Evolutionary conservation across 2,329 filamentous ascomycete genomes (phyloP).

Genomic region (Lachnellula arida): DNA sequence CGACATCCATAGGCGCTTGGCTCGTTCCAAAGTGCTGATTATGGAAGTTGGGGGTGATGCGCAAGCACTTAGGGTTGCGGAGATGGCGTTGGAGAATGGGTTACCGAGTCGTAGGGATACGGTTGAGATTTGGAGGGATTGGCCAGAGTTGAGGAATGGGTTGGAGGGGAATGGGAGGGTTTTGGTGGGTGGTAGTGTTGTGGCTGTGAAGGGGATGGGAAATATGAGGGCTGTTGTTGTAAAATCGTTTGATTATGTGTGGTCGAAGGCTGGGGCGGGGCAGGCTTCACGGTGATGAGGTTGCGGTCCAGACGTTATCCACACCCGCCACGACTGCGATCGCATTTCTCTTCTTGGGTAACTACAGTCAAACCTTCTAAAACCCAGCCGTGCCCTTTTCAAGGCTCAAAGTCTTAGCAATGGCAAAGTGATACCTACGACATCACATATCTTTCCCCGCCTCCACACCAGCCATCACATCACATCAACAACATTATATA

Average conservation of each 20-base stretch:
- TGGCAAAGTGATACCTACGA: no score
- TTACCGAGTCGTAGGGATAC: constrained; percentile 19
- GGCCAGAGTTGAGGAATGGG: constrained; percentile 42
- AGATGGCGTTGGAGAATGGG: constrained; percentile 35
- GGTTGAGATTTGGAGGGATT: constrained; percentile 70
- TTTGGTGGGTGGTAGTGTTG: constrained; percentile 5
- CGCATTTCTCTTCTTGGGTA: no score
- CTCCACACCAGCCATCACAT: no score
- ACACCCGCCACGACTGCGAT: no score
- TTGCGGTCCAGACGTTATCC: no score
- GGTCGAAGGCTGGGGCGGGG: no score
- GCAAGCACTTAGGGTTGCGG: constrained; percentile 62
- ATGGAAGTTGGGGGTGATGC: constrained; percentile 67
- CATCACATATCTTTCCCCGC: no score
- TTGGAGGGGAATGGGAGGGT: background rate
- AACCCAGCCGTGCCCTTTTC: no score
- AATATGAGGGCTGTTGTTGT: constrained; percentile 20
- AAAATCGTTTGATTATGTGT: background rate
- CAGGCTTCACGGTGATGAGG: no score
- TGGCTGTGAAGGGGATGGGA: constrained; percentile 15
- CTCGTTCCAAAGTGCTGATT: constrained; percentile 50
- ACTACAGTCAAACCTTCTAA: no score
- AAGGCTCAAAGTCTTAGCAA: no score
- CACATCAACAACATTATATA: no score
- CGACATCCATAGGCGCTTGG: constrained; percentile 44